Conservation (phyloP, 306 rosid species). For the Cucumis melo region DNA sequence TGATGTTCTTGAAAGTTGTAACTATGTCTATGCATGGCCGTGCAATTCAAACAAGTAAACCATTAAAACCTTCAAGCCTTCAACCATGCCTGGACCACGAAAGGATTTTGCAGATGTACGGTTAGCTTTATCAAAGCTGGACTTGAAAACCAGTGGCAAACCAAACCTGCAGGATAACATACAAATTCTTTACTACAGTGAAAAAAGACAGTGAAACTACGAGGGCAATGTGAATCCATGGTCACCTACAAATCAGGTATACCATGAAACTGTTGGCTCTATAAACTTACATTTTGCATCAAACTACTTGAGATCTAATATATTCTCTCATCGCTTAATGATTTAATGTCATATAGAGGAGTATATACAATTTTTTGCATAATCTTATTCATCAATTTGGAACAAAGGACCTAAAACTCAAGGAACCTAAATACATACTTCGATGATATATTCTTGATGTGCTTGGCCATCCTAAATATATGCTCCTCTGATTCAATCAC, state of each 20-base stretch:
- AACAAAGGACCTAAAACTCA: neutral
- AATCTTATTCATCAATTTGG: neutral
- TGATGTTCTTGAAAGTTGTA: neutral
- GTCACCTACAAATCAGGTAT: neutral
- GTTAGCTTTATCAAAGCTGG: constrained; percentile 97
- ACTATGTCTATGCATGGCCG: neutral
- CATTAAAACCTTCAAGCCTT: constrained; percentile 71
- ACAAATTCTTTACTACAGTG: neutral
- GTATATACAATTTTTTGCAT: too few species aligned
- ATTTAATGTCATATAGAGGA: neutral
- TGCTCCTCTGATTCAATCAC: constrained; percentile 95
- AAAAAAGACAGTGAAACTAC: neutral
- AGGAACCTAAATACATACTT: constrained; percentile 33
- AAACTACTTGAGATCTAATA: neutral
- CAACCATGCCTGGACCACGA: constrained; percentile 84
- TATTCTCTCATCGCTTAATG: neutral
- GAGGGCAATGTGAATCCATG: neutral
- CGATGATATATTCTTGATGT: constrained; percentile 47
- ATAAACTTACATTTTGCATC: neutral
- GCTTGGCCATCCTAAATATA: constrained; percentile 61
- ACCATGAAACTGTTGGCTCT: neutral
- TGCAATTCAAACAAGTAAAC: neutral
- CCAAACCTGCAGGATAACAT: constrained; percentile 52
- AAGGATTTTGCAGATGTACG: constrained; percentile 91
- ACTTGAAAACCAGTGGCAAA: constrained; percentile 81